phyloP scores from a whole-genome alignment of 495 filamentous ascomycete genomes.

The Xylaria cubensis region DNA sequence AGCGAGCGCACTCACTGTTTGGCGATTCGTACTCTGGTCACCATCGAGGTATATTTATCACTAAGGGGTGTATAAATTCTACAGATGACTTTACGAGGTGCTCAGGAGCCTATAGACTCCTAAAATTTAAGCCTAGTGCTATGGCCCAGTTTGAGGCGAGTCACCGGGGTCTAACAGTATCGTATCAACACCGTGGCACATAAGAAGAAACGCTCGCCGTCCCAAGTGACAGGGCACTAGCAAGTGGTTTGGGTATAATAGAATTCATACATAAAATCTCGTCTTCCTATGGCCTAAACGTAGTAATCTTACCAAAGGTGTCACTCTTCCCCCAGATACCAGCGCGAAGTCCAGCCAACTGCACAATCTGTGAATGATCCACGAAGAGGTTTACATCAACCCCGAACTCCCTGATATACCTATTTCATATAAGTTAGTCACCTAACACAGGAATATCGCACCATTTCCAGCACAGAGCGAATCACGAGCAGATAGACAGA shows the following conservation, averaged over 20 bases:
- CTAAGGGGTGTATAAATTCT: background rate
- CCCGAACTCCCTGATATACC: slow-evolving; percentile 9
- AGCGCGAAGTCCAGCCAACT: slow-evolving; percentile 2
- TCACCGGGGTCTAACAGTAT: background rate
- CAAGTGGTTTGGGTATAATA: no score
- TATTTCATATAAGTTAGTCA: background rate
- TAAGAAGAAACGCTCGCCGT: no score
- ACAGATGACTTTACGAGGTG: background rate
- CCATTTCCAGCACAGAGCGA: background rate
- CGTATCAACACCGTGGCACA: background rate
- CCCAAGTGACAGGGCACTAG: no score
- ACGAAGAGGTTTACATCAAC: slow-evolving; percentile 2
- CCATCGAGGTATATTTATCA: background rate
- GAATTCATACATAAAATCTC: background rate
- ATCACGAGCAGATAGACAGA: background rate
- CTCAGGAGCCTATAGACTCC: background rate
- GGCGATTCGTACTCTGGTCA: background rate
- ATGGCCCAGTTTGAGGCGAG: background rate
- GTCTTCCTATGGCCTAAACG: background rate
- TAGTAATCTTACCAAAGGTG: background rate
- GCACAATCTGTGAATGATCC: background rate
- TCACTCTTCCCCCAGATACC: slow-evolving; percentile 9
- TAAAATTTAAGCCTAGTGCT: no score
- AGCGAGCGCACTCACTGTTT: background rate
- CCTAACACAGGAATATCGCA: no score